Conservation (phyloP, 352 stramenopile genomes). For the Hyaloperonospora arabidopsidis region DNA sequence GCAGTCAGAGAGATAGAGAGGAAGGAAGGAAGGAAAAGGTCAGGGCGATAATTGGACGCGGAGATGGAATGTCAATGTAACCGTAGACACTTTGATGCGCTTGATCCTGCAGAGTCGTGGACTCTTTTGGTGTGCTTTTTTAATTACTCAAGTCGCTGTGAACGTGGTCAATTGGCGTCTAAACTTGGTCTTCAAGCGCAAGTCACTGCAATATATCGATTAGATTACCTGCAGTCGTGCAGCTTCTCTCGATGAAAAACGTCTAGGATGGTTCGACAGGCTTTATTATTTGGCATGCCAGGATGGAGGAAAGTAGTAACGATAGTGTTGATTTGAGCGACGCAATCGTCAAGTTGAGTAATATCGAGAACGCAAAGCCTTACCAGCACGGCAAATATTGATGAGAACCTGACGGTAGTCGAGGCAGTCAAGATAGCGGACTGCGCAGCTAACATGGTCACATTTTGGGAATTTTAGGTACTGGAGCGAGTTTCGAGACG, state of each 20-base stretch:
- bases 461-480: too few species aligned
- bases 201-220: slow-evolving; percentile 19
- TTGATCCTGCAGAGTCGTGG: slow-evolving; percentile 1
- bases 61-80: slow-evolving; percentile 22
- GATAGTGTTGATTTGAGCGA: slow-evolving; percentile 82
- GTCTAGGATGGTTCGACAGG: too few species aligned
- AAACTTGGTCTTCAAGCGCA: not conserved
- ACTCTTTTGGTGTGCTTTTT: not conserved
- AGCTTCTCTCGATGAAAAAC: slow-evolving; percentile 16
- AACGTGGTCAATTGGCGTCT: not conserved
- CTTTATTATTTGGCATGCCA: too few species aligned
- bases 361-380: slow-evolving; percentile 78
- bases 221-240: slow-evolving; percentile 3
- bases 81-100: slow-evolving; percentile 28
- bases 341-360: slow-evolving; percentile 76
- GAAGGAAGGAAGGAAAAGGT: slow-evolving; percentile 1
- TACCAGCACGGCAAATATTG: slow-evolving; percentile 79
- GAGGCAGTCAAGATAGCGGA: too few species aligned
- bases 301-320: slow-evolving; percentile 85
- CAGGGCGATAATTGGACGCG: slow-evolving; percentile 20
- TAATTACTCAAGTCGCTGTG: not conserved
- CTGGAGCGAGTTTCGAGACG: too few species aligned
- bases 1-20: slow-evolving; percentile 6
- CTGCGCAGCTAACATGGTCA: too few species aligned
- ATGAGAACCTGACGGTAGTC: too few species aligned